A percentile compares a stretch with the other conserved stretches of the same genome.
Evolutionary conservation across 345 rosid genomes (phyloP).

Genomic region (Salix arbutifolia): DNA sequence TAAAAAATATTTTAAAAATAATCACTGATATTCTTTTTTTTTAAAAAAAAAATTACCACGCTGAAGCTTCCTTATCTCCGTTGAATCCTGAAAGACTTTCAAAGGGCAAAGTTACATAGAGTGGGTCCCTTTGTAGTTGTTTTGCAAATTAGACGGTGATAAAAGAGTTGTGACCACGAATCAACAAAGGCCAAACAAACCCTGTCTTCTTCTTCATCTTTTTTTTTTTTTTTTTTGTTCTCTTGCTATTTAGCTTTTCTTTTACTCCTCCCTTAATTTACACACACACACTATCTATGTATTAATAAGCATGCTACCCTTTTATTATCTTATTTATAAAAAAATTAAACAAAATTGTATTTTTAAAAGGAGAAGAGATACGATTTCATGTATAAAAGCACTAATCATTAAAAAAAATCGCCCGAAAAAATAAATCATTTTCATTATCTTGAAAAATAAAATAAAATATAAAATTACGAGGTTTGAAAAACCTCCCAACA

Average conservation of each 20-base stretch:
- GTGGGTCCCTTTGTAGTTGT: conserved; percentile 36
- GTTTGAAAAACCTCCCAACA: background rate
- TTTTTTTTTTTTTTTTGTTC: background rate
- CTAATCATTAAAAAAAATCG: too few species aligned
- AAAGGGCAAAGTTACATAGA: background rate
- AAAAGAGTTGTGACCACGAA: conserved; percentile 41
- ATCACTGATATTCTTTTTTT: too few species aligned
- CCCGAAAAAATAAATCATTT: background rate
- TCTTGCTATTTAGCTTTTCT: background rate
- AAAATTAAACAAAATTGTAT: background rate
- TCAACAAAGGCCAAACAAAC: conserved; percentile 19
- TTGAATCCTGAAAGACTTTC: conserved; percentile 3
- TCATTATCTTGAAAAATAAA: background rate
- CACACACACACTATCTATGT: too few species aligned
- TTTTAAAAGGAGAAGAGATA: background rate
- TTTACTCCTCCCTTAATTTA: background rate
- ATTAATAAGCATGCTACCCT: background rate
- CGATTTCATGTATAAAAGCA: background rate
- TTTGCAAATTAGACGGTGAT: conserved; percentile 32
- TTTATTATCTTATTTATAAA: background rate
- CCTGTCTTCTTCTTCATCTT: conserved; percentile 13
- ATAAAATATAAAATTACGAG: background rate
- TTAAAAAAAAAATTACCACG: too few species aligned
- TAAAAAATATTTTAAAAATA: too few species aligned
- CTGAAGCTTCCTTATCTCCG: background rate